Conservation (phyloP, 2,329 filamentous ascomycete species). For the Helicocarpus griseus region DNA sequence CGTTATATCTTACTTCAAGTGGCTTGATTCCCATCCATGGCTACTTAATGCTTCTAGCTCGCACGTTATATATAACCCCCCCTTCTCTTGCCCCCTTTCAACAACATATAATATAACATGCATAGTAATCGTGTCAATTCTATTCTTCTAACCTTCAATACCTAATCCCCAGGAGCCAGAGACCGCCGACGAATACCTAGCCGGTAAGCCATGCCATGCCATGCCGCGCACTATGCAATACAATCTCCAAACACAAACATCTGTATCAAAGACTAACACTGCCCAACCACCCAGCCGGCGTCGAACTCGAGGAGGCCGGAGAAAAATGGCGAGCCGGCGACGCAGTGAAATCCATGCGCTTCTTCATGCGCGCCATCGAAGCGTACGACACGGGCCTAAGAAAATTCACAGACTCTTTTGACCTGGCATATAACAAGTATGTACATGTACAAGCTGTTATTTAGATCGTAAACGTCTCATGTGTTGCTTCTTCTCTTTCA, state of each 20-base stretch:
- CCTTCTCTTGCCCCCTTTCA: too few relatives aligned
- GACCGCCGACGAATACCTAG: conserved; percentile 59
- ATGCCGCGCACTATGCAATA: background rate
- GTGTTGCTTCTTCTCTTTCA: too few relatives aligned
- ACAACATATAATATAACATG: too few relatives aligned
- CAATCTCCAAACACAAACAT: background rate
- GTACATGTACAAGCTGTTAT: conserved; percentile 20
- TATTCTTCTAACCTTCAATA: conserved; percentile 1
- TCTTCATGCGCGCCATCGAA: conserved; percentile 53
- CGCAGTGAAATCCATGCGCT: conserved; percentile 52
- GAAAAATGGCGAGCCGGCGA: conserved; percentile 68
- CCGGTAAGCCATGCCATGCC: conserved; percentile 31
- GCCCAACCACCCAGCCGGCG: conserved; percentile 40
- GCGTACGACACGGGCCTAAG: conserved; percentile 55
- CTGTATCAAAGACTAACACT: background rate
- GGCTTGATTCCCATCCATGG: too few relatives aligned
- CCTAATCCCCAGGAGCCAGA: conserved; percentile 33
- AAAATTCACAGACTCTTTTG: conserved; percentile 53
- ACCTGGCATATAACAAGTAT: conserved; percentile 66
- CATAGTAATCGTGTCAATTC: too few relatives aligned
- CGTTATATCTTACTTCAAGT: too few relatives aligned
- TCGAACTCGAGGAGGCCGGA: conserved; percentile 60
- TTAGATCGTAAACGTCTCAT: too few relatives aligned
- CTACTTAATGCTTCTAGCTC: too few relatives aligned
- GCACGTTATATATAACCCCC: too few relatives aligned